A percentile compares a stretch with the other conserved stretches of the same genome.
phyloP scores from a whole-genome alignment of 257 asterid species.

The Gentiana macrophylla region DNA sequence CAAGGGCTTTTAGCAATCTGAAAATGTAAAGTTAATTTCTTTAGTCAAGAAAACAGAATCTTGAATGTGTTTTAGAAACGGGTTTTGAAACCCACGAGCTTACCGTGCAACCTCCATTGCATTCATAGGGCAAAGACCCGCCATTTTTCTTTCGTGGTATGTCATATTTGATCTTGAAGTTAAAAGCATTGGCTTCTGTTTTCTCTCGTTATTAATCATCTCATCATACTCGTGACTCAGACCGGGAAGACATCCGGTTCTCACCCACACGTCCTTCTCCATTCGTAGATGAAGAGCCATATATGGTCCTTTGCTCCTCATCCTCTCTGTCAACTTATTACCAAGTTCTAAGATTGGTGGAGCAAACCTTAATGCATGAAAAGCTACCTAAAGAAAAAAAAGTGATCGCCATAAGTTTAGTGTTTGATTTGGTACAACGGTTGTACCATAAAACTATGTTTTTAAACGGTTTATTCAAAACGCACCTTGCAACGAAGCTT shows the following conservation, averaged over 20 bases:
- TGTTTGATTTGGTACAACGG: too few relatives aligned
- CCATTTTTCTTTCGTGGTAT: constrained; percentile 66
- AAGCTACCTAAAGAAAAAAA: constrained; percentile 60
- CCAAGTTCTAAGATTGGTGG: constrained; percentile 60
- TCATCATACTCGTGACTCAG: constrained; percentile 45
- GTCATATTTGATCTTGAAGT: constrained; percentile 87
- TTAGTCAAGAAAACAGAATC: background rate
- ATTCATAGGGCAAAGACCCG: constrained; percentile 80
- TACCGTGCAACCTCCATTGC: constrained; percentile 71
- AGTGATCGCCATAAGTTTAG: background rate
- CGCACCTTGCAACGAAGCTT: constrained; percentile 97
- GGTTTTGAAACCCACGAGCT: background rate
- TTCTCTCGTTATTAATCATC: constrained; percentile 64
- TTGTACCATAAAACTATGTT: too few relatives aligned
- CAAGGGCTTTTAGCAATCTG: constrained; percentile 85
- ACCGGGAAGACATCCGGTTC: constrained; percentile 94
- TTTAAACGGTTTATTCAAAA: background rate
- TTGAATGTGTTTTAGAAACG: background rate
- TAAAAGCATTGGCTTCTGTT: constrained; percentile 48
- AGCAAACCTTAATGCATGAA: constrained; percentile 69
- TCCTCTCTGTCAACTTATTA: constrained; percentile 55
- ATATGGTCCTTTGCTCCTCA: constrained; percentile 85
- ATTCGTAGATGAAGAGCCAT: constrained; percentile 86
- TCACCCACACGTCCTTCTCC: constrained; percentile 97
- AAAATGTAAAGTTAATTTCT: background rate